Evolutionary conservation across 805 yeast genomes (phyloP).

Genomic region (Wickerhamiella spandovensis): DNA sequence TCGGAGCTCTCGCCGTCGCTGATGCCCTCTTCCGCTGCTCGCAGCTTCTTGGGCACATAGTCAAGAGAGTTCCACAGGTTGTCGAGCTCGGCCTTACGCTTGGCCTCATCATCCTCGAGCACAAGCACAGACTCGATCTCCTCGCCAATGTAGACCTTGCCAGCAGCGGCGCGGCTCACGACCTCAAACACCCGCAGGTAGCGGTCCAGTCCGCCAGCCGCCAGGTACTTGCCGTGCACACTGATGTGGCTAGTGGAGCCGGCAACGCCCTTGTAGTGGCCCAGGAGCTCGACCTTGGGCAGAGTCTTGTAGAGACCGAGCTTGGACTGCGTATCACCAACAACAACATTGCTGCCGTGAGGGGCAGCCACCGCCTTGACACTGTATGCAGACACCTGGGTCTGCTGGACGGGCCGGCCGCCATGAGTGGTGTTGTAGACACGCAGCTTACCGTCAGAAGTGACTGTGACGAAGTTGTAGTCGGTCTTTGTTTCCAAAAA

Average conservation of each 20-base stretch:
- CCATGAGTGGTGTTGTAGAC: constrained; percentile 57
- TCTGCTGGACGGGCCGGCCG: constrained; percentile 49
- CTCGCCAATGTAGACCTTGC: constrained; percentile 64
- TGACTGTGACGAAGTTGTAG: constrained; percentile 43
- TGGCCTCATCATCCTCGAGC: constrained; percentile 30
- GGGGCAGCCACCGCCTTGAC: constrained; percentile 31
- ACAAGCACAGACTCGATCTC: constrained; percentile 45
- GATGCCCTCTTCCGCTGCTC: background rate
- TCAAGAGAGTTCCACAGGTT: constrained; percentile 29
- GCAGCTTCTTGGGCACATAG: background rate
- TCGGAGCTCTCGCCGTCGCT: background rate
- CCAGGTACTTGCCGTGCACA: constrained; percentile 29
- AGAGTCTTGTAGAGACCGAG: constrained; percentile 30
- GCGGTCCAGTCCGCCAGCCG: constrained; percentile 78
- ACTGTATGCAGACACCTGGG: constrained; percentile 43
- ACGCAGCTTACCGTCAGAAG: constrained; percentile 66
- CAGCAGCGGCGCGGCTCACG: constrained; percentile 42
- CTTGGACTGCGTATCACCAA: constrained; percentile 58
- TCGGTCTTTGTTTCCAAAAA: constrained; percentile 23
- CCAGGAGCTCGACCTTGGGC: constrained; percentile 32
- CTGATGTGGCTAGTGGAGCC: constrained; percentile 45
- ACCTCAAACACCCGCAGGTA: constrained; percentile 68
- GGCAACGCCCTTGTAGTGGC: constrained; percentile 64
- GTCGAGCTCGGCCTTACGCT: constrained; percentile 25
- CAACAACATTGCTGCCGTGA: constrained; percentile 36